Evolutionary conservation across 2,329 filamentous ascomycete genomes (phyloP), one percentile per base, ranked within the genome.

Genomic region (Aspergillus terreus): DNA sequence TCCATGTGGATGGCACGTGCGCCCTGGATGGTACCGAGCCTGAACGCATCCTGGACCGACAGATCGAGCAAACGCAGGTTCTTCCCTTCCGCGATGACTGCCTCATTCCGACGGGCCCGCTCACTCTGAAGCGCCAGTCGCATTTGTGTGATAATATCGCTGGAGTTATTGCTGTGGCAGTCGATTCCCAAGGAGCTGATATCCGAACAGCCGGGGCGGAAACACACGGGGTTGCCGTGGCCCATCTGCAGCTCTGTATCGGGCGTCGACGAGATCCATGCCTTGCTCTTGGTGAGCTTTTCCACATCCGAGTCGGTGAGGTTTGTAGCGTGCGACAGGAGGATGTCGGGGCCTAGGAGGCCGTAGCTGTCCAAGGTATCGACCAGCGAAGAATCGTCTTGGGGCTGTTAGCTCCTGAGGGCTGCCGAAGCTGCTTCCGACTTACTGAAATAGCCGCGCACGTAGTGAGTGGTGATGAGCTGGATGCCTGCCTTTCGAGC

Each of bases 241-340:
- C 57, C 63, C 66, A 69, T 69, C 42, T 67, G 63, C 14, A 66
- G 44, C 44, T 68, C 66, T 11, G 64, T 66, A 27, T 63, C 59
- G 4, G 66, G 65, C 2, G 65, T 68, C 11, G 58, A 55, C 6
- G 65, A 65, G 35, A 67, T 51, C 32, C 54, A 61, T 0, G 58
- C 52, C 2, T 54, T 50, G 2, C 49, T 49, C 14, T 59, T 23
- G 4, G 50, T 50, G 14, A 68, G 51, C 4, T 58, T 56, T 9
- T 58, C 25, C 4, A 56, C 47, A 17, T 68, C 64, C 7, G 36
- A 33, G 7, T 49, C 9, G 1, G 57, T 49, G 6, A 61, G 32
- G 11, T 58, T 57, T 21, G 44, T 65, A 30, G 57, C 55, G 32
- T 65, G 60, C 1, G 63, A 64, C 15, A 65, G 27, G n/a, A 65